Percentiles rank a stretch among this genome's conserved stretches.
Conservation (phyloP, 225 moss, liverwort and hornwort genomes). For the Lunularia cruciata region DNA sequence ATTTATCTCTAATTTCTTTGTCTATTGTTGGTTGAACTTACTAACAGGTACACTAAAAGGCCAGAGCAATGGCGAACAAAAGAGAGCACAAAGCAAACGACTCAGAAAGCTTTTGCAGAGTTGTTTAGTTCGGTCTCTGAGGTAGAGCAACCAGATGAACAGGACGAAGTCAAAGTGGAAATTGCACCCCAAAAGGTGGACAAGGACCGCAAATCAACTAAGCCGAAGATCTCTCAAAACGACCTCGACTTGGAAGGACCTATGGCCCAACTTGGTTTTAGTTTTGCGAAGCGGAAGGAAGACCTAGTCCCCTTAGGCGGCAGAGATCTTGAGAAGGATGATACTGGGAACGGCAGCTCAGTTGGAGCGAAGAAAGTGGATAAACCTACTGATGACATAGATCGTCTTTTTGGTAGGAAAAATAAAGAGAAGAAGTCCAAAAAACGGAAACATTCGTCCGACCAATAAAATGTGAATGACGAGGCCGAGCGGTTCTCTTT, state of each 20-base stretch:
- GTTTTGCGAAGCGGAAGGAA: constrained; percentile 9
- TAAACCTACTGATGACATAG: constrained; percentile 5
- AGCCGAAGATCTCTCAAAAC: neutral
- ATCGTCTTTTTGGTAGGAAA: constrained; percentile 15
- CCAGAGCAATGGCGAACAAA: constrained; percentile 93
- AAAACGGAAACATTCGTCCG: too few relatives aligned
- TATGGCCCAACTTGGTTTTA: constrained; percentile 21
- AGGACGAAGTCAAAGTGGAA: neutral
- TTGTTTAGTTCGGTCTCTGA: constrained; percentile 29
- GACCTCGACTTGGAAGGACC: constrained; percentile 18
- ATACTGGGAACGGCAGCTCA: neutral
- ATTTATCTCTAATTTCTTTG: neutral
- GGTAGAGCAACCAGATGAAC: constrained; percentile 2
- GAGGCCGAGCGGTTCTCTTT: too few relatives aligned
- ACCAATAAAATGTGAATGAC: too few relatives aligned
- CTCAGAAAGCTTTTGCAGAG: constrained; percentile 39
- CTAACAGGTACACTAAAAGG: constrained; percentile 65
- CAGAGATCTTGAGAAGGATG: neutral
- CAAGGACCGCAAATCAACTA: neutral
- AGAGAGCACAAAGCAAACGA: constrained; percentile 76
- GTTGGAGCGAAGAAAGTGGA: neutral
- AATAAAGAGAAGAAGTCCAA: neutral
- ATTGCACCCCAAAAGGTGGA: neutral
- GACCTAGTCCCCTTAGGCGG: neutral
- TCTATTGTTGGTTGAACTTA: neutral